Conservation (phyloP, 257 asterid species). For the Fraxinus excelsior region DNA sequence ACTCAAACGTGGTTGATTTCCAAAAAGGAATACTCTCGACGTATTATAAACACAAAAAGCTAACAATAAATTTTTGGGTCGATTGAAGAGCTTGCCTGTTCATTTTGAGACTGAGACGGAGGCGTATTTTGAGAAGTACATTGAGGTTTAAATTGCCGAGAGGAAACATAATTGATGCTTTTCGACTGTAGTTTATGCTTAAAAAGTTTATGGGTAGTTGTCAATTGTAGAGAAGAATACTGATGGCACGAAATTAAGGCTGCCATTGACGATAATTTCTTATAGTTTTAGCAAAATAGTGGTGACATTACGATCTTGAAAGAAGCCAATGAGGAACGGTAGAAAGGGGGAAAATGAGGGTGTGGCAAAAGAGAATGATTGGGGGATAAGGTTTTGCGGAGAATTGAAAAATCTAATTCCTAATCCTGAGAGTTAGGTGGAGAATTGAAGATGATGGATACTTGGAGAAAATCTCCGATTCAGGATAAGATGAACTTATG, state of each 20-base stretch:
- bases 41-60: not conserved
- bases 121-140: conserved; percentile 44
- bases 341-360: not conserved
- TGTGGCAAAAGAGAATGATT: conserved; percentile 8
- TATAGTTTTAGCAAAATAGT: conserved; percentile 22
- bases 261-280: conserved; percentile 63
- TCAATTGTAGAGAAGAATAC: conserved; percentile 38
- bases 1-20: not conserved
- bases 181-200: conserved; percentile 29
- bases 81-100: conserved; percentile 49
- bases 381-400: conserved; percentile 50
- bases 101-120: conserved; percentile 34
- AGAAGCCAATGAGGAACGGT: not conserved
- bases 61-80: not conserved
- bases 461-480: conserved; percentile 35
- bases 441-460: conserved; percentile 11
- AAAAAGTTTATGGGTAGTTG: conserved; percentile 31
- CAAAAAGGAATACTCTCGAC: not conserved
- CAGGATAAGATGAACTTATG: conserved; percentile 56
- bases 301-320: conserved; percentile 35
- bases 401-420: conserved; percentile 20
- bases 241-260: conserved; percentile 57
- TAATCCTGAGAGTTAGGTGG: conserved; percentile 37
- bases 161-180: conserved; percentile 28
- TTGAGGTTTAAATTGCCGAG: conserved; percentile 33